These are phyloP conservation scores for Lepraria neglecta DNA, from an alignment of 495 filamentous ascomycete genomes.

Conservation along the genomic window DNA sequence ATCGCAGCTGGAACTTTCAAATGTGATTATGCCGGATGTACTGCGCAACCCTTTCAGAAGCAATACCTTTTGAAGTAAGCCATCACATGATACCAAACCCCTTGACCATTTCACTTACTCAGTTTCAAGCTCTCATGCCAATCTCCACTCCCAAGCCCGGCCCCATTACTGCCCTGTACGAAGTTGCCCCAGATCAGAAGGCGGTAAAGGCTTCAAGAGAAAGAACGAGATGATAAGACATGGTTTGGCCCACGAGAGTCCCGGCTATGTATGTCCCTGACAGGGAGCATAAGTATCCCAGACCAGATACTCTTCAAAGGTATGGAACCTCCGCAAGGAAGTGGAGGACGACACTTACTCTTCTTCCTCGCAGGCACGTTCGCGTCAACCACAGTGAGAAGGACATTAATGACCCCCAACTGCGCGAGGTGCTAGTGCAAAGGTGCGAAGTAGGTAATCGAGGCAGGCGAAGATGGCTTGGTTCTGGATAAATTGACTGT, in stretches of 20 bases:
- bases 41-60: too few relatives aligned
- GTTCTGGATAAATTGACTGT: conserved; percentile 16
- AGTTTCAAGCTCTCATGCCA: conserved; percentile 66
- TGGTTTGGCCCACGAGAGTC: conserved; percentile 89
- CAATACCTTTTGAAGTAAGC: too few relatives aligned
- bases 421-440: conserved; percentile 77
- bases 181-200: conserved; percentile 68
- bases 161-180: conserved; percentile 85
- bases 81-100: too few relatives aligned
- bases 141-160: conserved; percentile 83
- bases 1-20: too few relatives aligned
- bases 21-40: too few relatives aligned
- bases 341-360: conserved; percentile 23
- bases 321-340: conserved; percentile 30
- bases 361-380: conserved; percentile 57
- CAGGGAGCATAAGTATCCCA: too few relatives aligned
- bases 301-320: conserved; percentile 93
- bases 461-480: conserved; percentile 63
- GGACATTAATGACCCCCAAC: conserved; percentile 69
- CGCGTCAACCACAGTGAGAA: conserved; percentile 82
- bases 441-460: conserved; percentile 79
- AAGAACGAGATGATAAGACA: conserved; percentile 99
- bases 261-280: conserved; percentile 38
- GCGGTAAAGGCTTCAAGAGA: conserved; percentile 91
- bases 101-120: not conserved